Base-by-base conservation (phyloP, 139 green algal genomes). In the Pycnococcus provasolii region DNA sequence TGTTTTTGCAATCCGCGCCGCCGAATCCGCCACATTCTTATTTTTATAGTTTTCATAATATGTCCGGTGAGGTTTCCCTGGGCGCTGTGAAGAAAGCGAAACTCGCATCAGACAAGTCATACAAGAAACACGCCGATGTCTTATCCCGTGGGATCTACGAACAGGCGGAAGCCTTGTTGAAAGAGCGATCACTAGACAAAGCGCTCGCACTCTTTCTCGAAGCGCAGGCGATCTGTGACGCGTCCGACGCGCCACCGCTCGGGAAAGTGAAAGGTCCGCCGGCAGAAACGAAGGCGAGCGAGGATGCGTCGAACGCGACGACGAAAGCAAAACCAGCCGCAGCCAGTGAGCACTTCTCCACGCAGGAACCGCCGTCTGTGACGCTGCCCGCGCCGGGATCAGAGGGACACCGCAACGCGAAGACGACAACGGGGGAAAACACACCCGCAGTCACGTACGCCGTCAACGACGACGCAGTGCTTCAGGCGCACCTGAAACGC, bases 391-490 rank as follows among this genome's bases (percentile, higher is more conserved):
- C 15, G 39, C 44, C 58, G 15, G 53, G 53, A 4, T 58, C 40
- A 26, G 57, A 58, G 44, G 67, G 57, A 7, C 44, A 73, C 2
- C 8, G 53, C 8, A 50, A 46, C 4, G 67, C 67, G 26, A 73
- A 73, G 13, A 52, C 87, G 76, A 92, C 83, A 41, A 77, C 74
- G 37, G 76, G 86, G 11, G 79, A 80, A 72, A 85, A 83, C 64
- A 81, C 73, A 50, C 76, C 84, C 58, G 79, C 86, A 78, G 7
- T 67, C 63, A 78, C 86, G 43, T 84, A 92, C 66, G 88, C 96
- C 26, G 74, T 82, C 65, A 97, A 98, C 86, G 85, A 80, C 2
- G 51, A 79, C 2, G 82, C 85, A 50, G 66, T 83, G 72, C 86
- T 98, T 47, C 72, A 74, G n/a, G 46, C 65, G 58, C 90, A 97